Evolutionary conservation across 768 basidiomycete species (phyloP).

Genomic region (Lyophyllum semitale): DNA sequence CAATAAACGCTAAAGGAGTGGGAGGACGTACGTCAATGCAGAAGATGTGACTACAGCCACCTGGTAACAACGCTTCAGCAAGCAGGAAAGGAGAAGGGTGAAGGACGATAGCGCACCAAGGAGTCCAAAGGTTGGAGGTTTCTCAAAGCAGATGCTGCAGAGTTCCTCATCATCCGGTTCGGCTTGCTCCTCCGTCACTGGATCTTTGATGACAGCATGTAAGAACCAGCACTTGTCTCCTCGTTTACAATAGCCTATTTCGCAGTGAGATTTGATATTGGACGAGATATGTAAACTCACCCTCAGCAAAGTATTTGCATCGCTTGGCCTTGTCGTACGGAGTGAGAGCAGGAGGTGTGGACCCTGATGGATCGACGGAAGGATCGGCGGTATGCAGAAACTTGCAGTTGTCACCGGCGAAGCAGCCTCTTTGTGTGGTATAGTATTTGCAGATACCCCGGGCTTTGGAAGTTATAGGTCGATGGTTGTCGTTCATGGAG

Average conservation of each 20-base stretch:
- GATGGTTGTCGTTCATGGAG: constrained; percentile 23
- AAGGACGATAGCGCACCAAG: constrained; percentile 46
- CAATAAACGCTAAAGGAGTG: background rate
- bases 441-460: constrained; percentile 76
- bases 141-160: constrained; percentile 79
- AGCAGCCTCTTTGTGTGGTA: constrained; percentile 65
- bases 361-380: constrained; percentile 28
- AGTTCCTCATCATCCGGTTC: constrained; percentile 46
- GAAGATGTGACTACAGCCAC: constrained; percentile 76
- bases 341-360: constrained; percentile 43
- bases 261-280: background rate
- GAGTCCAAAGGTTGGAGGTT: constrained; percentile 67
- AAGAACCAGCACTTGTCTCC: constrained; percentile 78
- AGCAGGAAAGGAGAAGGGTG: background rate
- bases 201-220: constrained; percentile 41
- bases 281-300: constrained; percentile 30
- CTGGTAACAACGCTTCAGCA: constrained; percentile 34
- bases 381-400: constrained; percentile 62
- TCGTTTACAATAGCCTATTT: constrained; percentile 66
- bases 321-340: constrained; percentile 73
- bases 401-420: constrained; percentile 68
- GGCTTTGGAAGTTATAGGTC: constrained; percentile 70
- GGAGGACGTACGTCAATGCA: constrained; percentile 58
- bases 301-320: constrained; percentile 65
- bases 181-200: constrained; percentile 4